Evolutionary conservation across 257 asterid genomes (phyloP).

Genomic region (Schizonepeta tenuifolia): DNA sequence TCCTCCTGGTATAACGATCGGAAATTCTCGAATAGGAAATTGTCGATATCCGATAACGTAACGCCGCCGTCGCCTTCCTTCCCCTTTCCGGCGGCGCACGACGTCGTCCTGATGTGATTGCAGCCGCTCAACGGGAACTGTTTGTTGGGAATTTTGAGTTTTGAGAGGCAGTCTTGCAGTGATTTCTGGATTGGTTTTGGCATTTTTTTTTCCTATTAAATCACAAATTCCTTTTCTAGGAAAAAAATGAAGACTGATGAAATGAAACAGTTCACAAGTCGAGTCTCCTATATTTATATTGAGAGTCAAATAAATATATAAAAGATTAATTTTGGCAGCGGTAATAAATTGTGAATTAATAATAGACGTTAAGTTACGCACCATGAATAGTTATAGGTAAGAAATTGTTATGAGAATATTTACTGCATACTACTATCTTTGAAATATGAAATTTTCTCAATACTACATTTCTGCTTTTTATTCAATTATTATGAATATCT

Average conservation of each 20-base stretch:
- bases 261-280: slow-evolving; percentile 10
- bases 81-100: slow-evolving; percentile 37
- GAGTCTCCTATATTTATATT: slow-evolving; percentile 35
- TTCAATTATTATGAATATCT: slow-evolving; percentile 18
- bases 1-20: slow-evolving; percentile 53
- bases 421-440: slow-evolving; percentile 19
- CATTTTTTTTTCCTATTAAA: slow-evolving; percentile 36
- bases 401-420: slow-evolving; percentile 34
- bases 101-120: slow-evolving; percentile 56
- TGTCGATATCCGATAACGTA: slow-evolving; percentile 61
- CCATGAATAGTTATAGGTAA: slow-evolving; percentile 41
- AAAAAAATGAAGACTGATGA: background rate
- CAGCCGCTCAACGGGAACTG: slow-evolving; percentile 45
- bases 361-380: slow-evolving; percentile 28
- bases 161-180: slow-evolving; percentile 55
- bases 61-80: slow-evolving; percentile 40
- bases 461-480: background rate
- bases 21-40: slow-evolving; percentile 68
- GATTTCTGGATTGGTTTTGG: slow-evolving; percentile 62
- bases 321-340: slow-evolving; percentile 7
- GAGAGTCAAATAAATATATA: background rate
- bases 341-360: slow-evolving; percentile 33
- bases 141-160: slow-evolving; percentile 47
- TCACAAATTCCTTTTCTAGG: background rate
- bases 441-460: background rate